Conservation (phyloP, 768 basidiomycete genomes). For the Multifurca ochricompacta region DNA sequence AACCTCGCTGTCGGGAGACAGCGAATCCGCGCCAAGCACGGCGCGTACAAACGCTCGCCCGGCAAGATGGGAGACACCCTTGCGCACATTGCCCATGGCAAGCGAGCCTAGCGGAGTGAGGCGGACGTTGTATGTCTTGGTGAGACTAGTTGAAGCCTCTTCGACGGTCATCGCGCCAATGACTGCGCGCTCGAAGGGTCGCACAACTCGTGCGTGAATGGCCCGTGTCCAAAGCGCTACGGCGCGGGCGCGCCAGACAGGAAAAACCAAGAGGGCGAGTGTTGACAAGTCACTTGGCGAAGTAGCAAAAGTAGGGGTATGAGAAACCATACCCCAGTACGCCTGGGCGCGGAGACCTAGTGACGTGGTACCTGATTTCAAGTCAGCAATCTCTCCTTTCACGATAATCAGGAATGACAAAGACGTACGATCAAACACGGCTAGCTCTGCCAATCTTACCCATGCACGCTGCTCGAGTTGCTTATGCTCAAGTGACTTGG, state of each 20-base stretch:
- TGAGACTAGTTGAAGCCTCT: conserved; percentile 41
- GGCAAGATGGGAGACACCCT: conserved; percentile 45
- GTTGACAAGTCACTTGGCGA: conserved; percentile 46
- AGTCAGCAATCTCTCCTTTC: not conserved
- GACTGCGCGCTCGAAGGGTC: conserved; percentile 49
- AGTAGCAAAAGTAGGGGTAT: conserved; percentile 33
- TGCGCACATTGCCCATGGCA: conserved; percentile 42
- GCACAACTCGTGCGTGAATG: conserved; percentile 26
- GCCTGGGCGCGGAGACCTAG: conserved; percentile 41
- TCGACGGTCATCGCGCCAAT: conserved; percentile 44
- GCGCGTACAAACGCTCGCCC: conserved; percentile 46
- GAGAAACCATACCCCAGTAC: conserved; percentile 44
- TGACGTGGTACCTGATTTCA: conserved; percentile 25
- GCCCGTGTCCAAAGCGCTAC: conserved; percentile 37
- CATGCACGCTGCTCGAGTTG: conserved; percentile 42
- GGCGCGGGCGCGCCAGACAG: conserved; percentile 38
- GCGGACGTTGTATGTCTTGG: conserved; percentile 25
- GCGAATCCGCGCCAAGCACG: conserved; percentile 25
- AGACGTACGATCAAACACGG: conserved; percentile 33
- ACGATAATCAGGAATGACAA: not conserved
- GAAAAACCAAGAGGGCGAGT: conserved; percentile 47
- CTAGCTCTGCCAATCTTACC: conserved; percentile 43
- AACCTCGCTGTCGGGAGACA: conserved; percentile 16
- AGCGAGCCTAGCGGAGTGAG: conserved; percentile 39
- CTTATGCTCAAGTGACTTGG: conserved; percentile 31